These are phyloP conservation scores for Eustoma russellianum DNA, from an alignment of 257 asterid species.

Conservation along the genomic window DNA sequence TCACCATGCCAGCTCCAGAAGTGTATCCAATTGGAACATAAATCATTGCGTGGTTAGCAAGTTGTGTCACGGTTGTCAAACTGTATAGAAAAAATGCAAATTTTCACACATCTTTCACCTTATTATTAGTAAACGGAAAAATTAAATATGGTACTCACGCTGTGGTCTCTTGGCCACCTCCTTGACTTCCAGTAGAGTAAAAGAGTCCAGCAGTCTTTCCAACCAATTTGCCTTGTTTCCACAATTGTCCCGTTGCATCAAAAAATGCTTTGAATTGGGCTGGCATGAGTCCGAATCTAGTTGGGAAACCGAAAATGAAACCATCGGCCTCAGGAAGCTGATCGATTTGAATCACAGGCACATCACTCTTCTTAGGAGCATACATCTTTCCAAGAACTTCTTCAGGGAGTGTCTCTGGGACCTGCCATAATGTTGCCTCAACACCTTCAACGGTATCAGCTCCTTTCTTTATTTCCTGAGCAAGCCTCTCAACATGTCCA, in stretches of 20 bases:
- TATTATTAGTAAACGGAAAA: too few species aligned
- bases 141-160: too few species aligned
- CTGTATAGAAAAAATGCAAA: too few species aligned
- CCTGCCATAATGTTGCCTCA: too few species aligned
- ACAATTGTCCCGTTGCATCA: neutral
- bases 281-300: neutral
- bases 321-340: constrained; percentile 1
- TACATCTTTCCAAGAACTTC: neutral
- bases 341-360: neutral
- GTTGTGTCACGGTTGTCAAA: constrained; percentile 2
- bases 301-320: neutral
- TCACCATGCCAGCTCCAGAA: constrained; percentile 6
- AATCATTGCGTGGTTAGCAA: constrained; percentile 4
- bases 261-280: constrained; percentile 1
- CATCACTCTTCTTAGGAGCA: neutral
- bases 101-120: too few species aligned
- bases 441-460: too few species aligned
- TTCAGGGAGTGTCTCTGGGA: neutral
- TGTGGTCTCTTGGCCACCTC: neutral
- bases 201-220: constrained; percentile 1
- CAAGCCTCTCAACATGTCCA: too few species aligned
- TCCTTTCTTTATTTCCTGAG: too few species aligned
- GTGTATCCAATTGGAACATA: constrained; percentile 5
- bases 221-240: neutral
- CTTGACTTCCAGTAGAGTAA: neutral